A percentile compares a stretch with the other conserved stretches of the same genome.
Evolutionary conservation across 2,329 filamentous ascomycete genomes (phyloP).

Genomic region (Lecanicillium sp.): DNA sequence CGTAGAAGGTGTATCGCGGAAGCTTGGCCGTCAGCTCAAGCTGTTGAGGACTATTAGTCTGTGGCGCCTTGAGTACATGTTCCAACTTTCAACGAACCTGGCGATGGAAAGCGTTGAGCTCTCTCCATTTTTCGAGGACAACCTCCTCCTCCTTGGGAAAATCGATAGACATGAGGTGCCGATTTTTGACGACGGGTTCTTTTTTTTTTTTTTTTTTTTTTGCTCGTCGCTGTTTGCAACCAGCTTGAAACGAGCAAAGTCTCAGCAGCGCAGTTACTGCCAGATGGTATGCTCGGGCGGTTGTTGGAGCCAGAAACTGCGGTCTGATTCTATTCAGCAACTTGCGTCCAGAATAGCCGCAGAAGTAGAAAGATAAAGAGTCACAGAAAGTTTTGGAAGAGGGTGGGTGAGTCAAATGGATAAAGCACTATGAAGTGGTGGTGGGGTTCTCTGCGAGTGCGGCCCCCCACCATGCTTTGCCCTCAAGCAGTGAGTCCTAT

Average conservation of each 20-base stretch:
- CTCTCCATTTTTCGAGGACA: slow-evolving; percentile 79
- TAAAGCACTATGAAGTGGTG: neutral
- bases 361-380: neutral
- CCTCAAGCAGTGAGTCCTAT: neutral
- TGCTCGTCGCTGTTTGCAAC: neutral
- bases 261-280: neutral
- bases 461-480: slow-evolving; percentile 4
- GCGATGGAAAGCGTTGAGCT: slow-evolving; percentile 84
- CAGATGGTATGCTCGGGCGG: neutral
- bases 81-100: slow-evolving; percentile 48
- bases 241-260: neutral
- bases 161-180: slow-evolving; percentile 71
- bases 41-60: slow-evolving; percentile 27
- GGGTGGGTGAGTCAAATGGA: slow-evolving; percentile 10
- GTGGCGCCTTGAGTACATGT: neutral
- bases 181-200: neutral
- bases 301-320: neutral
- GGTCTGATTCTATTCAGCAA: neutral
- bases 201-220: neutral
- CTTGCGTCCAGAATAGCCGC: neutral
- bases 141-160: slow-evolving; percentile 89
- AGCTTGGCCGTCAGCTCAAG: slow-evolving; percentile 75
- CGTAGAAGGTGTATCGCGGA: slow-evolving; percentile 90
- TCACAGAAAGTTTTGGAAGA: neutral
- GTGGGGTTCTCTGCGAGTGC: neutral